Evolutionary conservation across 176 grass and related monocot genomes (phyloP), one percentile per base, ranked within the genome.

Genomic region (Thinopyrum elongatum): DNA sequence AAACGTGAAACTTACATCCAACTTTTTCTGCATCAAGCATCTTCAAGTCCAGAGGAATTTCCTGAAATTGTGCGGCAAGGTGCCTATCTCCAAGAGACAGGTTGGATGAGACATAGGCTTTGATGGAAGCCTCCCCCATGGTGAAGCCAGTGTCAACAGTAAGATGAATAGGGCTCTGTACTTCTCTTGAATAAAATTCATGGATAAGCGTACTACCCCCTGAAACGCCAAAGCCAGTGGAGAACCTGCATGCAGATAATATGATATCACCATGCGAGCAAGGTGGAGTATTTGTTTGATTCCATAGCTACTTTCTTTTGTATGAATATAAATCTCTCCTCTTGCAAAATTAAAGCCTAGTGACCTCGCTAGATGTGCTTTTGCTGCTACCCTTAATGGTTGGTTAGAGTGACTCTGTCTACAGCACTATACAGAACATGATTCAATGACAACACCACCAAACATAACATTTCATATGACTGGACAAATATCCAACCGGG

Each of bases 191-290:
- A 78, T 96, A 99, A 80, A 96, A 99, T 1, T 96, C 97, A 31
- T 99, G 97, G 87, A 99, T 99, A 41, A 99, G 88, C 6, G 97
- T 83, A 79, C 97, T 96, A 22, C 94, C 94, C 7, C 87, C 94
- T 10, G 97, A 93, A 85, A 99, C 90, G 75, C 94, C 97, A 83
- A 95, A 91, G 68, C 94, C 97, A 70, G 97, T 99, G 2, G 94
- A 99, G 87, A 96, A 99, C 97, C 97, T 99, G 86, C 84, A 86
- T 2, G 72, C 13, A 83, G 74, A 70, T 25, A 59, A 59, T 5
- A 84, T 2, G 5, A 33, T 27, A 80, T 42, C 17, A 78, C 23
- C 13, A 85, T 17, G 3, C 3, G 6, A 66, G 51, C 8, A 80
- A 79, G 22, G 8, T 68, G 29, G 21, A 44, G 34, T 42, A 29